These are phyloP conservation scores for Passalora sequoiae DNA, from an alignment of 2,329 filamentous ascomycete genomes.

Conservation along the genomic window DNA sequence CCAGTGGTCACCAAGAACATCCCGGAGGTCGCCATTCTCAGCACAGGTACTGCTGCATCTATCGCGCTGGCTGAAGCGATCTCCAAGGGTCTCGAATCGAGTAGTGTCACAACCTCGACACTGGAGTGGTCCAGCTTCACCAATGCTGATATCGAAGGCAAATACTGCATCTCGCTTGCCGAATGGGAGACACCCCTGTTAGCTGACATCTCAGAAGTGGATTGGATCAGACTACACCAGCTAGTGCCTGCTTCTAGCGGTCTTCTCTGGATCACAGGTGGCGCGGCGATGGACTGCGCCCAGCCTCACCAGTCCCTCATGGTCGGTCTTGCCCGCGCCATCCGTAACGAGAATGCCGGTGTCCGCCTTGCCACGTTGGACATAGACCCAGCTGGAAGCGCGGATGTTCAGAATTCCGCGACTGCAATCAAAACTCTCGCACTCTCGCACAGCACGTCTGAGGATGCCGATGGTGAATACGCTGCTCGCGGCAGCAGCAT, in stretches of 20 bases:
- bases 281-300: constrained; percentile 7
- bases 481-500: constrained; percentile 9
- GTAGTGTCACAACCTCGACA: neutral
- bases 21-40: neutral
- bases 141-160: constrained; percentile 5
- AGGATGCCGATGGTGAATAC: constrained; percentile 11
- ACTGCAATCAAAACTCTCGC: constrained; percentile 6
- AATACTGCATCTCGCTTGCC: constrained; percentile 9
- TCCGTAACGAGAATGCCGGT: constrained; percentile 17
- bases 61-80: neutral
- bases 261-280: constrained; percentile 10
- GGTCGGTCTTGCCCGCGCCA: constrained; percentile 13
- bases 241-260: constrained; percentile 4
- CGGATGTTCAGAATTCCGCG: constrained; percentile 2
- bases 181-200: constrained; percentile 8
- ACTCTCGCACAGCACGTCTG: no score
- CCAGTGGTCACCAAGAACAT: neutral
- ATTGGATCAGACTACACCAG: constrained; percentile 4
- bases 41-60: neutral
- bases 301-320: constrained; percentile 6
- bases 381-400: constrained; percentile 4
- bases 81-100: no score
- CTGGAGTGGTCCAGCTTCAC: constrained; percentile 4
- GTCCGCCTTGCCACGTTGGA: constrained; percentile 11
- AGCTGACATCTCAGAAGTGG: constrained; percentile 1